Evolutionary conservation across 2,329 filamentous ascomycete species (phyloP), one percentile per base, ranked within the genome.

Genomic region (Tolypocladium tundrense): DNA sequence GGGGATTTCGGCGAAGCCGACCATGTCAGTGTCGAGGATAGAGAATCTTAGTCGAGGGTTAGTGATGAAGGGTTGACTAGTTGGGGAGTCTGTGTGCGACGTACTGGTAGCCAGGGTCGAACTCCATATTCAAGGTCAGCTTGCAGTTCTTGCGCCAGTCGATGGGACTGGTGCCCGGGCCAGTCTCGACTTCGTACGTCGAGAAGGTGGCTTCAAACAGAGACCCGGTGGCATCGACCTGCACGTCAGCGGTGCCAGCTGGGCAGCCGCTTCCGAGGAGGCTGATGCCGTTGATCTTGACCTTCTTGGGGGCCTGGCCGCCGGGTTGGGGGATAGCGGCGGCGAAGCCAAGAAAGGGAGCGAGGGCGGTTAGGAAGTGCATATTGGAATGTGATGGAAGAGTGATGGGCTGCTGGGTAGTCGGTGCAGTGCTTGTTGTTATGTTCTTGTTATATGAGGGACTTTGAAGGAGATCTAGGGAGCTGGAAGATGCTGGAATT

Each of bases 131-230:
- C 13, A 67, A 43, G 24, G 61, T 66, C 31, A 67, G 55, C 62
- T 66, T 66, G 63, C 66, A 67, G 60, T 67, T 66, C 59, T 64
- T 66, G 33, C 66, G 64, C 64, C 63, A 66, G 55, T 67, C 64
- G 11, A 48, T 41, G 39, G 64, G 59, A 48, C 56, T 55, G 41
- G 62, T 64, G 45, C 59, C 60, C 0, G 64, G 64, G 14, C 65
- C 66, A 13, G 65, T 64, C 58, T 65, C 54, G 54, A 67, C 62
- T 50, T 63, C 60, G 58, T 67, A 67, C 19, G 42, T 10, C 16
- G 65, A 66, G 55, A 67, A 66, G 55, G 64, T 66, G n/a, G 61
- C 65, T 55, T 67, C 65, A 39, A 67, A 66, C 31, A 67, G 61
- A 7, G 61, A 59, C 7, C 64, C 63, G 16, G 60, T 65, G 31